These are phyloP conservation scores for Lipomyces spencermartinsiae DNA, from an alignment of 805 yeast species.

Conservation along the genomic window DNA sequence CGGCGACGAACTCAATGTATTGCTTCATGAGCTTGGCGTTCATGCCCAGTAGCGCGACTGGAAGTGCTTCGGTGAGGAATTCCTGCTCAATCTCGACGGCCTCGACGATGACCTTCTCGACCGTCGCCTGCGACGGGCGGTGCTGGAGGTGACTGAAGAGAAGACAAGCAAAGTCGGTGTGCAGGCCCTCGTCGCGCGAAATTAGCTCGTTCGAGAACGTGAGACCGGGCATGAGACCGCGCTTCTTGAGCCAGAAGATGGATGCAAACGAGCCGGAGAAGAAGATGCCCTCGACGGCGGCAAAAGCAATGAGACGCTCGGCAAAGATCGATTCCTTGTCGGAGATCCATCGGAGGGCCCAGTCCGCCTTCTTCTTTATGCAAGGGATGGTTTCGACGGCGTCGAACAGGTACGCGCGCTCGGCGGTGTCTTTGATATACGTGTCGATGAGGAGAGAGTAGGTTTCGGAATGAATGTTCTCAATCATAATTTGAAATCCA, in stretches of 20 bases:
- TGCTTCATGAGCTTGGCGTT: conserved; percentile 93
- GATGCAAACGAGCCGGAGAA: conserved; percentile 98
- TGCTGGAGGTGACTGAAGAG: conserved; percentile 90
- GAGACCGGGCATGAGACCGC: conserved; percentile 98
- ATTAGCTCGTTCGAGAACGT: conserved; percentile 97
- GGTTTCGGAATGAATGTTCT: conserved; percentile 97
- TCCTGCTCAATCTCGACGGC: conserved; percentile 95
- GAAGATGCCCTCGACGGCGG: conserved; percentile 98
- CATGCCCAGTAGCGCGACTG: conserved; percentile 93
- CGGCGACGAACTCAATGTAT: conserved; percentile 97
- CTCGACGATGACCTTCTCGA: conserved; percentile 87
- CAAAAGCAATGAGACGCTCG: conserved; percentile 96
- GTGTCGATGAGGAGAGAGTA: conserved; percentile 94
- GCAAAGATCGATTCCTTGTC: conserved; percentile 88
- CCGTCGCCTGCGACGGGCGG: conserved; percentile 81
- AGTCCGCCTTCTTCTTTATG: conserved; percentile 95
- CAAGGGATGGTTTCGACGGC: conserved; percentile 97
- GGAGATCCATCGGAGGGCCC: conserved; percentile 98
- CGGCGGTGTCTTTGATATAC: conserved; percentile 94
- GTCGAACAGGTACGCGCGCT: conserved; percentile 86
- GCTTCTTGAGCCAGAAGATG: conserved; percentile 97
- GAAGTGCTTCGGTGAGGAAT: conserved; percentile 93
- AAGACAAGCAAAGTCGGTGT: conserved; percentile 97
- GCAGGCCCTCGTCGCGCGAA: conserved; percentile 98
- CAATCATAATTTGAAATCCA: conserved; percentile 99